Base-by-base conservation (phyloP, 2,329 filamentous ascomycete genomes). In the Fonsecaea erecta region DNA sequence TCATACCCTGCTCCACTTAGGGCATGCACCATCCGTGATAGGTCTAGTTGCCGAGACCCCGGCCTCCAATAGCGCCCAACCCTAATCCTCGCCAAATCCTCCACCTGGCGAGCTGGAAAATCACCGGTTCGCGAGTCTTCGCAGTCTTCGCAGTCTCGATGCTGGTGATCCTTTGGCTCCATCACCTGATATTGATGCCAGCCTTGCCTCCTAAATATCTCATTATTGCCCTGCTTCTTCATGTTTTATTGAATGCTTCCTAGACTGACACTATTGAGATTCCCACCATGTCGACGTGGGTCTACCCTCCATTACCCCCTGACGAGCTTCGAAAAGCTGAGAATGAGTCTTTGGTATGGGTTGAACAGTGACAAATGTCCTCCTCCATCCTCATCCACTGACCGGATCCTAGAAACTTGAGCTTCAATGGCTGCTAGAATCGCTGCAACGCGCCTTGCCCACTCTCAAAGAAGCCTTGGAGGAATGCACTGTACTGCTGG, bases 401-500 rank as follows among this genome's bases (percentile, higher is more conserved):
- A 63, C 57, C 63, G 62, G 58, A 62, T 52, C 12, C 55, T 52
- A 63, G 63, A 69, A 62, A 60, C 63, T 70, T 51, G 88, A 90
- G 77, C 81, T 90, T 37, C 80, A 84, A 77, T 90, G 88, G 88
- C 82, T 90, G 32, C 80, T 90, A 21, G 76, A 78, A 18, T 83
- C 86, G 46, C 78, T 90, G 54, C 85, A 87, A 73, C 84, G 86
- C 58, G 88, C 86, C 28, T 79, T 90, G 57, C 80, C 80, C 60
- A 84, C 86, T 16, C 77, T 90, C 66, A 87, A 88, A 72, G 83
- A 85, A 69, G 92, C 92, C 65, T 86, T 98, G 2, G 88, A 95
- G 75, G 93, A 97, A 78, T 97, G 93, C 79, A 92, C 93, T 71
- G 88, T 90, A 18, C 85, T 98, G 26, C 87, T 99, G 32, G 90